These are phyloP conservation scores for Cytospora schulzeri DNA, from an alignment of 2,329 filamentous ascomycete species.

Conservation along the genomic window DNA sequence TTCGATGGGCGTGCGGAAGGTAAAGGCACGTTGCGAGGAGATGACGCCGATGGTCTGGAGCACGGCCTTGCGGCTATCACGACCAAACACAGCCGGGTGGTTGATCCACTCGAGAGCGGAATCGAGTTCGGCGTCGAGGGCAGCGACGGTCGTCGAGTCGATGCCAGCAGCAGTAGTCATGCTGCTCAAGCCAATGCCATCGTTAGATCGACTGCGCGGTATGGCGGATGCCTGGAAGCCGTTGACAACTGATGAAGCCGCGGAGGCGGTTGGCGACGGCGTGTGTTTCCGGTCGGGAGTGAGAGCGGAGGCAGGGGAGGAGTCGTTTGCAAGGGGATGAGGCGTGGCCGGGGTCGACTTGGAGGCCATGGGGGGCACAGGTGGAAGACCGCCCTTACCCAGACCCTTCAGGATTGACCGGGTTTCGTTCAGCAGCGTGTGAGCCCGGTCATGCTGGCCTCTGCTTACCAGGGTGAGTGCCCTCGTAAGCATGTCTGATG, in stretches of 20 bases:
- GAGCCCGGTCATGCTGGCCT: conserved; percentile 89
- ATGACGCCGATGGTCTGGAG: conserved; percentile 97
- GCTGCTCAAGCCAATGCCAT: conserved; percentile 57
- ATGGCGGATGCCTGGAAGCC: conserved; percentile 47
- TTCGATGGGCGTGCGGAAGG: conserved; percentile 88
- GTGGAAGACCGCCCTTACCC: conserved; percentile 90
- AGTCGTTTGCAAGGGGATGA: conserved; percentile 44
- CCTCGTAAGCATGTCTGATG: conserved; percentile 95
- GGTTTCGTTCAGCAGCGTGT: conserved; percentile 90
- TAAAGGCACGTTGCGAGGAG: conserved; percentile 89
- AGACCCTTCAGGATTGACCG: conserved; percentile 93
- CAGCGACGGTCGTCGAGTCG: conserved; percentile 77
- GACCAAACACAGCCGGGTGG: conserved; percentile 90
- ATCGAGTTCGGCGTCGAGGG: conserved; percentile 89
- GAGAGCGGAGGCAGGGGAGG: conserved; percentile 45
- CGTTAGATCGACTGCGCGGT: conserved; percentile 56
- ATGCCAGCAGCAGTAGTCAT: conserved; percentile 64
- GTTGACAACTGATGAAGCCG: conserved; percentile 28
- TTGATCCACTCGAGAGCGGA: conserved; percentile 95
- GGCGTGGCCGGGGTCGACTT: conserved; percentile 53
- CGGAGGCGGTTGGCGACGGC: conserved; percentile 56
- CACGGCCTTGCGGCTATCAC: conserved; percentile 93
- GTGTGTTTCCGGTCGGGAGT: conserved; percentile 59
- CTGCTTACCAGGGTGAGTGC: conserved; percentile 88
- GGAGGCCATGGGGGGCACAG: conserved; percentile 68